Base-by-base conservation (phyloP, 2,329 filamentous ascomycete species). In the Aspergillus quadrilineatus region DNA sequence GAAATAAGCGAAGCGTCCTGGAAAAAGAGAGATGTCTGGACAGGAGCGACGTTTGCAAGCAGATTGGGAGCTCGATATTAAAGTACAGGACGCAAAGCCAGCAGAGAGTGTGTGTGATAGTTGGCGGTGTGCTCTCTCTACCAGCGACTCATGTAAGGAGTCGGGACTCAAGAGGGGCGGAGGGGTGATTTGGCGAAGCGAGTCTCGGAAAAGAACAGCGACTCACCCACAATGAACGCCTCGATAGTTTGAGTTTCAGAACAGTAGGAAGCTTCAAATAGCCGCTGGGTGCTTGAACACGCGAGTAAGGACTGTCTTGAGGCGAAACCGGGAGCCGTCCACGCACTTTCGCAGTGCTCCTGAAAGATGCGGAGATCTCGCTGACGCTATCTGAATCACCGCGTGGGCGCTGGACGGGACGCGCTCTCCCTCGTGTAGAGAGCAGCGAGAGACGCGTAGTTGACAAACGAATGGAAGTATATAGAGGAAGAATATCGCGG, bases 211-310 rank as follows among this genome's bases (percentile, higher is more conserved):
- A 61, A 61, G 62, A 56, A 60, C 50, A 55, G 57, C 57, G 53
- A 71, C 70, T 70, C 65, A 70, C 70, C 69, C 69, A 71, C 69
- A 69, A 72, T 69, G 69, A 73, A 72, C 68, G 69, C 67, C 69
- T 70, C 68, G 67, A 67, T 66, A 67, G 65, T 56, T 58, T 58
- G 56, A 60, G 54, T 59, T 60, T 59, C 56, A 53, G 53, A 42
- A 48, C 54, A 30, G 39, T 48, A 61, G 56, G 47, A 49, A 41
- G 53, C 28, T 57, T 56, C 46, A 46, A 39, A 42, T 17, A 45
- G 46, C 50, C 55, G 57, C 51, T 43, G 43, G 39, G 54, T 37
- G 53, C 53, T 56, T 29, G 34, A 49, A 45, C n/a, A 39, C 53
- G 44, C 53, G 60, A 59, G 61, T 60, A 68, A 67, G 64, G 62